Percentiles rank a stretch among this genome's conserved stretches.
Evolutionary conservation across 177 flowering plant species (phyloP).

Genomic region (Vitis hybrid): DNA sequence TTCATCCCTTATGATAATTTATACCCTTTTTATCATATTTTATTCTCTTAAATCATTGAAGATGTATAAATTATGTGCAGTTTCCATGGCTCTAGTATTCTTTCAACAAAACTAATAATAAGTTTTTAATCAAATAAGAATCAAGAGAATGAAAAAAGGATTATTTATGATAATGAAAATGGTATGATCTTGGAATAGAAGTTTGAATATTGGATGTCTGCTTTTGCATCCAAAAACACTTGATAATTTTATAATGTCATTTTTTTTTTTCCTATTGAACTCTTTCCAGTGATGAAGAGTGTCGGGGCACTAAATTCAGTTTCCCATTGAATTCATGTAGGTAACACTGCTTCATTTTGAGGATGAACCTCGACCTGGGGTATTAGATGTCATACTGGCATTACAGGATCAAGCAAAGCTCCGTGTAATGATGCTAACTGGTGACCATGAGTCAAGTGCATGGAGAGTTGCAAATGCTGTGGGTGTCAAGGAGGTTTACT

Average conservation of each 20-base stretch:
- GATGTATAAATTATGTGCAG: too few species aligned
- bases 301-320: not conserved
- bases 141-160: too few species aligned
- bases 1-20: not conserved
- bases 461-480: constrained; percentile 88
- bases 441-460: constrained; percentile 94
- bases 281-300: not conserved
- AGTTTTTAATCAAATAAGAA: too few species aligned
- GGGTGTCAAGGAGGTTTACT: constrained; percentile 77
- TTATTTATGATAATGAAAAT: too few species aligned
- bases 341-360: constrained; percentile 93
- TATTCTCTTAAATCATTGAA: too few species aligned
- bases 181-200: too few species aligned
- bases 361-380: constrained; percentile 88
- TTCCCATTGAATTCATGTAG: constrained; percentile 32
- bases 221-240: not conserved
- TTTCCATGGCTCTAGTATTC: too few species aligned
- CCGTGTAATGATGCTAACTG: constrained; percentile 92
- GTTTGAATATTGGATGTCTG: not conserved
- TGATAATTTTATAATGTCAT: not conserved
- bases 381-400: constrained; percentile 54
- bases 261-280: not conserved
- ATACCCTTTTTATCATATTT: not conserved
- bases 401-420: constrained; percentile 67
- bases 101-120: too few species aligned